Conservation (phyloP, 345 rosid genomes). For the Eucalyptus pauciflora region DNA sequence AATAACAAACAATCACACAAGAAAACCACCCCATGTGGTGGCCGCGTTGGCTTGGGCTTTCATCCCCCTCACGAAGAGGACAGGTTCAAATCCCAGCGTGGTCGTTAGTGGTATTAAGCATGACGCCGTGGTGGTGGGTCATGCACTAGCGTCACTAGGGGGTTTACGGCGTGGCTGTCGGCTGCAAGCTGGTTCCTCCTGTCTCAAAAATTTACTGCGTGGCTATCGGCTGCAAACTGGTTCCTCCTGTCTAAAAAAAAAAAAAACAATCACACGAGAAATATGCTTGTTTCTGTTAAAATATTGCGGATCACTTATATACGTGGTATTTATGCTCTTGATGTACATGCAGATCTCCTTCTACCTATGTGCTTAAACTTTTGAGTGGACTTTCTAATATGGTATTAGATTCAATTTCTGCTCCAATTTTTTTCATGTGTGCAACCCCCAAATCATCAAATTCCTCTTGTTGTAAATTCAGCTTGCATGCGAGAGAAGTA, state of each 20-base stretch:
- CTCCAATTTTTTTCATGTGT: background rate
- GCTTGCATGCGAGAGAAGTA: accelerated
- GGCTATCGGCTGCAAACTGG: too few relatives aligned
- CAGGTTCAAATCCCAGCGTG: too few relatives aligned
- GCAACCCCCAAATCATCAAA: background rate
- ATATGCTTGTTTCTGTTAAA: background rate
- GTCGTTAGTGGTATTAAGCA: too few relatives aligned
- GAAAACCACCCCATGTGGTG: background rate
- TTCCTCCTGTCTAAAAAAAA: too few relatives aligned
- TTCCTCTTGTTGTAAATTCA: background rate
- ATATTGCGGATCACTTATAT: background rate
- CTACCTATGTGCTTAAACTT: too few relatives aligned
- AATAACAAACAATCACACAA: background rate
- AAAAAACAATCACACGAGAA: background rate
- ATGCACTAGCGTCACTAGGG: too few relatives aligned
- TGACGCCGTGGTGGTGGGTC: too few relatives aligned
- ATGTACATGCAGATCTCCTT: background rate
- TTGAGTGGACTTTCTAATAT: background rate
- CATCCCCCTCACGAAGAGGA: too few relatives aligned
- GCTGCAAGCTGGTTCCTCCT: too few relatives aligned
- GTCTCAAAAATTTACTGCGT: too few relatives aligned
- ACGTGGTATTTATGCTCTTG: accelerated
- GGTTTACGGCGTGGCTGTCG: too few relatives aligned
- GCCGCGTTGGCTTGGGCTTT: too few relatives aligned
- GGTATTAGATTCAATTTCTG: background rate